Conservation (phyloP, 1,284 basidiomycete genomes). For the Ganoderma boninense region DNA sequence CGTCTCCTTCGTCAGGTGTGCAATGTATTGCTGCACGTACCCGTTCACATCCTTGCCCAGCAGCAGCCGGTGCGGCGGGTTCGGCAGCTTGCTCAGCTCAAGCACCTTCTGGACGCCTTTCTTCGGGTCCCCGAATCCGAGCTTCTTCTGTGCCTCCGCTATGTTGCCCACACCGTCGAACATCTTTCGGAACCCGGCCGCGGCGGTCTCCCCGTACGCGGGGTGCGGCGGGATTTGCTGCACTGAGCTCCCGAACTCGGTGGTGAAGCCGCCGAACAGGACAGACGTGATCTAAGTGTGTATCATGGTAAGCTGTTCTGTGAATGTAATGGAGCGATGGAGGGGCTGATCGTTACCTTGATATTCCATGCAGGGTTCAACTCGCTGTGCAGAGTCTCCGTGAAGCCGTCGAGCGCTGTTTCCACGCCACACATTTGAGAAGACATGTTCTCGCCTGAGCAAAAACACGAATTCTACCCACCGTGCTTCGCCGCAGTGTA, state of each 20-base stretch:
- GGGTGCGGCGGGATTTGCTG: slow-evolving; percentile 20
- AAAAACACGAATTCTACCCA: slow-evolving; percentile 15
- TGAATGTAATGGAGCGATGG: neutral
- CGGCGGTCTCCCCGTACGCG: slow-evolving; percentile 22
- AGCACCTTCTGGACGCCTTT: slow-evolving; percentile 12
- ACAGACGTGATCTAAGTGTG: slow-evolving; percentile 22
- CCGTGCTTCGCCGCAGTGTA: slow-evolving; percentile 43
- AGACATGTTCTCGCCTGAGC: neutral
- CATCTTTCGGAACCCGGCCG: slow-evolving; percentile 9
- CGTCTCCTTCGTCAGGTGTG: slow-evolving; percentile 25
- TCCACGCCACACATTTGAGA: neutral
- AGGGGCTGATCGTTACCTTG: slow-evolving; percentile 30
- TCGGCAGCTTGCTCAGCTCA: slow-evolving; percentile 16
- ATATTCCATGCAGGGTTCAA: slow-evolving; percentile 44
- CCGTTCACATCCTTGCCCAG: slow-evolving; percentile 32
- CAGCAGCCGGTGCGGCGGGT: slow-evolving; percentile 39
- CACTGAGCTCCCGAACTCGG: slow-evolving; percentile 9
- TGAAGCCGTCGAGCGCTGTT: slow-evolving; percentile 46
- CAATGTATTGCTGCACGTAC: slow-evolving; percentile 25
- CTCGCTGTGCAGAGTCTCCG: slow-evolving; percentile 38
- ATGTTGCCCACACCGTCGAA: neutral
- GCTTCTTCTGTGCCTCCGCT: neutral
- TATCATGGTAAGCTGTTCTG: neutral
- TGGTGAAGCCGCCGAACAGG: slow-evolving; percentile 29
- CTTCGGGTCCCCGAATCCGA: slow-evolving; percentile 8